Conservation (phyloP, 129 eudicot species). For the Flaveria ramosissima region DNA sequence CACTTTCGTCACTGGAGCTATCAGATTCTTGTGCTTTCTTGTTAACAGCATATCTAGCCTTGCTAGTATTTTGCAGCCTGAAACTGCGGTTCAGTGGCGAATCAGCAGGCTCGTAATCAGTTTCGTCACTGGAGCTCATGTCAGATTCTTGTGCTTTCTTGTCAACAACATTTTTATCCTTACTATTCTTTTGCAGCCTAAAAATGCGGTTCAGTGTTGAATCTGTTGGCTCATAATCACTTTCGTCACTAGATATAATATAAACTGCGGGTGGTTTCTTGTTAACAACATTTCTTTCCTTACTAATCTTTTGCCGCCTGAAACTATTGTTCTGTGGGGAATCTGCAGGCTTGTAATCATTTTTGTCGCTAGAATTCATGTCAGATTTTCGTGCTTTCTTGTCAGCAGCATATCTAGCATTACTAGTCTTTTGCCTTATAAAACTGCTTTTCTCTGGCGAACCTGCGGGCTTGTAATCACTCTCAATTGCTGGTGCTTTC, state of each 20-base stretch:
- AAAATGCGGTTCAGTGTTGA: constrained; percentile 20
- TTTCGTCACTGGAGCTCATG: constrained; percentile 5
- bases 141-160: constrained; percentile 4
- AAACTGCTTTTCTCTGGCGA: neutral
- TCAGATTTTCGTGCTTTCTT: neutral
- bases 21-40: neutral
- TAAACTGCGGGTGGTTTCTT: too few species aligned
- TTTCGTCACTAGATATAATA: too few species aligned
- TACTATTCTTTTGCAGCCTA: constrained; percentile 25
- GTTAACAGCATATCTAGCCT: neutral
- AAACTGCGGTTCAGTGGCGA: neutral
- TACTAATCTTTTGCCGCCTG: too few species aligned
- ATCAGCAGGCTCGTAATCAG: neutral
- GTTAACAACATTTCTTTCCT: too few species aligned
- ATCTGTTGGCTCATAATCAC: too few species aligned
- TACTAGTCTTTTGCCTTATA: neutral
- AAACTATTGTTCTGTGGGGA: neutral
- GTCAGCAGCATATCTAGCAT: neutral
- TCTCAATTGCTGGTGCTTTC: constrained; percentile 20
- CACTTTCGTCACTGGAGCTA: constrained; percentile 25
- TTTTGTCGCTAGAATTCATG: constrained; percentile 21
- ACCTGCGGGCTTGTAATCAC: neutral
- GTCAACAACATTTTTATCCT: constrained; percentile 16
- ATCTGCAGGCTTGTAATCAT: constrained; percentile 33
- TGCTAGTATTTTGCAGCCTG: neutral